Base-by-base conservation (phyloP, 2,329 filamentous ascomycete genomes). In the Diaporthe eres region DNA sequence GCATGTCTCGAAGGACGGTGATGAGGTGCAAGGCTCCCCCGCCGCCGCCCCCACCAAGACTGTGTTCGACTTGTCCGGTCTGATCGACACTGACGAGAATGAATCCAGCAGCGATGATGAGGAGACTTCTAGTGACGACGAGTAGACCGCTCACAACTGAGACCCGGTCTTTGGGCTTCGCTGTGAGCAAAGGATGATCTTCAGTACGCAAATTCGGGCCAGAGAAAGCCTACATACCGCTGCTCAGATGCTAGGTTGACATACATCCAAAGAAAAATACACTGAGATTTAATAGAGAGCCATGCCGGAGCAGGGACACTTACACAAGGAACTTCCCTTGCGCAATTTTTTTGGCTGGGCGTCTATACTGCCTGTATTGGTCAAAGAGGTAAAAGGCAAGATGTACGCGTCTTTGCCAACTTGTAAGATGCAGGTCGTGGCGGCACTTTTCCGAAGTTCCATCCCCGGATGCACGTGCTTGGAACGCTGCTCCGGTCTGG, bases 371-470 rank as follows among this genome's bases (percentile, higher is more conserved):
- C 25, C 25, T 22, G 10, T 49, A 19, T 31, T 19, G 39, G n/a
- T 49, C 31, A 1, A 13, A 34, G 19, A 67, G 61, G 31, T 7
- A 31, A 25, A 42, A 17, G 3, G 6, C n/a, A 17, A 37, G 34
- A 15, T 22, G 15, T 13, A 47, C 28, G 39, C 49, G 42, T 25
- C 25, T 28, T 53, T 68, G 47, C 34, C 47, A 15, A 4, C 1
- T 10, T 53, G 7, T 9, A 5, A 25, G 47, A 68, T 53, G 31
- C 34, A 42, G 34, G 65, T 8, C 10, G 8, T 22, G n/a, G 55
- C 65, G 65, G 65, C 15, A 55, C 49, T 70, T 70, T 42, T 53
- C 65, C 65, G 65, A 70, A 39, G 34, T 22, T n/a, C n/a, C 17
- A 2, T 25, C 15, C 31, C 10, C 49, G 3, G n/a, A 42, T 55